Evolutionary conservation across 169 alveolate genomes (phyloP), one percentile per base, ranked within the genome.

Genomic region (Perkinsus chesapeaki): DNA sequence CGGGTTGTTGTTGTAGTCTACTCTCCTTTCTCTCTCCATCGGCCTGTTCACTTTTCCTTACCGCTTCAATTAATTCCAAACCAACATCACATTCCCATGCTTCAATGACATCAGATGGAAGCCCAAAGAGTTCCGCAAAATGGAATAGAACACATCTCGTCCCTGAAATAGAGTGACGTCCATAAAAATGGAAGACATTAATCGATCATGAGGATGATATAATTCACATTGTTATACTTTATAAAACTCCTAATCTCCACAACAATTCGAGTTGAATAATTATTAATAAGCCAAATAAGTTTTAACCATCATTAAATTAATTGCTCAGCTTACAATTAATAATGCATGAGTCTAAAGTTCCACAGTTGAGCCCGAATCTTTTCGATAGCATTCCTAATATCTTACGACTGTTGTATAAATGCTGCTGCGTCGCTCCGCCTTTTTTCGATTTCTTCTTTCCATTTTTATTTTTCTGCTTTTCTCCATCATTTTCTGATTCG

Each of bases 391-490:
- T 19, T 10, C 72, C 9, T 47, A 19, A 9, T 19, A 9, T 60
- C 12, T 60, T 60, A 60, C 82, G 82, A 60, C 82, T 60, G 31
- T 60, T 60, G 27, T 60, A 60, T 5, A 60, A 20, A 60, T 60
- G 82, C 27, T 60, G 82, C 82, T 60, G n/a, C n/a, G n/a, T 60
- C 82, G 82, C 82, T 60, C 82, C 82, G 82, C 82, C 82, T 23
- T 60, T 34, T 23, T 60, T 60, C 82, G 82, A 60, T 23, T 60
- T 60, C 82, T 60, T 60, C 27, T 60, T 60, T 23, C 82, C 12
- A 12, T 34, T 23, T 34, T 16, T 1, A 27, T 60, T 60, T 16
- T 60, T 60, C 82, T 7, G 12, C 82, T 23, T 60, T 34, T 16
- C 27, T 34, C 23, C 82, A 60, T 23, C 37, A 16, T 7, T 60